phyloP scores from a whole-genome alignment of 371 early-diverging fungal genomes.

The Syncephalis plumigaleata region DNA sequence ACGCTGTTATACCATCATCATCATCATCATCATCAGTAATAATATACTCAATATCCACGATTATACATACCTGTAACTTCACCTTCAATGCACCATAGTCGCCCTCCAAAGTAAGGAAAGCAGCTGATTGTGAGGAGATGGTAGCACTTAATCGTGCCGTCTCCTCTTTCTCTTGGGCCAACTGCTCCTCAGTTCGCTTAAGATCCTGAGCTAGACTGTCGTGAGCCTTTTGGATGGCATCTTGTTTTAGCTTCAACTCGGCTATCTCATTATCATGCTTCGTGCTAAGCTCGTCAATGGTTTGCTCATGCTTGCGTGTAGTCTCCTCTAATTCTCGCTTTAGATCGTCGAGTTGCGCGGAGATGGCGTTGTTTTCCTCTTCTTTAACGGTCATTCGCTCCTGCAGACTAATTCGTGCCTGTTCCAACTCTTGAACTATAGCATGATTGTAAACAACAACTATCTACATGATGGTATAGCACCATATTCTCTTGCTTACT shows the following conservation, averaged over 20 bases:
- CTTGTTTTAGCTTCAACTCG: conserved; percentile 19
- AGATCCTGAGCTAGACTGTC: conserved; percentile 16
- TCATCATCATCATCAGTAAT: not conserved
- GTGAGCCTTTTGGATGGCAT: conserved; percentile 16
- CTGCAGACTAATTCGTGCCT: conserved; percentile 26
- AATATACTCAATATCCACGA: not conserved
- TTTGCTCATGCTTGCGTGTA: conserved; percentile 23
- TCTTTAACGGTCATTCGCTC: conserved; percentile 31
- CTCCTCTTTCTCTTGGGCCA: conserved; percentile 11
- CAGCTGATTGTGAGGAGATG: conserved; percentile 23
- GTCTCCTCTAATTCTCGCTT: conserved; percentile 18
- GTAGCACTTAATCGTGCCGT: conserved; percentile 8
- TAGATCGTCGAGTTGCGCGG: conserved; percentile 23
- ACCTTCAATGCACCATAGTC: conserved; percentile 19
- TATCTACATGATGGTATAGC: not conserved
- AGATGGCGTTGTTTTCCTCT: conserved; percentile 26
- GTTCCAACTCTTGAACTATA: conserved; percentile 29
- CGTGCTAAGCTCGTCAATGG: conserved; percentile 16
- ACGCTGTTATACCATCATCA: conserved; percentile 6
- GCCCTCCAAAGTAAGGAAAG: conserved; percentile 22
- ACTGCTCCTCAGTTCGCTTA: conserved; percentile 7
- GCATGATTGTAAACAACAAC: not conserved
- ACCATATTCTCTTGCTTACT: conserved; percentile 9
- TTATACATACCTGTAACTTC: conserved; percentile 21
- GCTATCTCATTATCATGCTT: conserved; percentile 20